phyloP scores from a whole-genome alignment of 768 basidiomycete genomes.

The Trametes gibbosa region DNA sequence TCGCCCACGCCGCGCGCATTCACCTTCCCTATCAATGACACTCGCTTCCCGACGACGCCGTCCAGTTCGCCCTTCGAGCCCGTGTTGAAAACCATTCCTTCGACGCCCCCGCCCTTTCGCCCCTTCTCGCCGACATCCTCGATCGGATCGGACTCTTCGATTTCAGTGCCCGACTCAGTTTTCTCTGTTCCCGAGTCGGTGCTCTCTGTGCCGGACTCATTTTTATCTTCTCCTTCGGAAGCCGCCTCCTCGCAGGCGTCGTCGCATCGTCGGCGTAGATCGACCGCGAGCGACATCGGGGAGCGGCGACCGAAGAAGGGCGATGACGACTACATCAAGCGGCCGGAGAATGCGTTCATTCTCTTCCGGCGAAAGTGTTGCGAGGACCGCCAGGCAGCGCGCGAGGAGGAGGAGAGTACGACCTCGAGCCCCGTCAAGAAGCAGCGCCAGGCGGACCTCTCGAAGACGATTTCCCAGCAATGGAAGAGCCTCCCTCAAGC shows the following conservation, averaged over 20 bases:
- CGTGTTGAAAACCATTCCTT: conserved; percentile 49
- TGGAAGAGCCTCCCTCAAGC: conserved; percentile 68
- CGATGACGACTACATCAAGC: conserved; percentile 81
- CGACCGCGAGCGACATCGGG: conserved; percentile 33
- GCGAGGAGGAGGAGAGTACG: conserved; percentile 42
- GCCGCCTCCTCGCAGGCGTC: conserved; percentile 29
- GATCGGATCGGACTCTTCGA: conserved; percentile 38
- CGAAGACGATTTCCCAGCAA: conserved; percentile 78
- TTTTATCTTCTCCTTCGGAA: conserved; percentile 28
- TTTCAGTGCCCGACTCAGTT: conserved; percentile 11
- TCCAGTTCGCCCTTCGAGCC: conserved; percentile 73
- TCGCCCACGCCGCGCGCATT: conserved; percentile 71
- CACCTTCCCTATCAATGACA: conserved; percentile 49
- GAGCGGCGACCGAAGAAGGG: conserved; percentile 53
- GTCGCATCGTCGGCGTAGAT: conserved; percentile 34
- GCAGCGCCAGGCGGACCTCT: conserved; percentile 74
- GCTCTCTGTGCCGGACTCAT: conserved; percentile 24
- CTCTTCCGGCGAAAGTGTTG: conserved; percentile 79
- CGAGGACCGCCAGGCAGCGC: conserved; percentile 61
- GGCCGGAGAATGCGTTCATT: conserved; percentile 84
- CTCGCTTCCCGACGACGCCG: conserved; percentile 61
- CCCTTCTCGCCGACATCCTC: conserved; percentile 41
- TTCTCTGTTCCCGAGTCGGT: conserved; percentile 12
- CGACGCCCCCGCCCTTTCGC: conserved; percentile 44
- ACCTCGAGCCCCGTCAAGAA: conserved; percentile 52